Conservation (phyloP, 805 yeast genomes). For the Tetrapisispora iriomotensis region DNA sequence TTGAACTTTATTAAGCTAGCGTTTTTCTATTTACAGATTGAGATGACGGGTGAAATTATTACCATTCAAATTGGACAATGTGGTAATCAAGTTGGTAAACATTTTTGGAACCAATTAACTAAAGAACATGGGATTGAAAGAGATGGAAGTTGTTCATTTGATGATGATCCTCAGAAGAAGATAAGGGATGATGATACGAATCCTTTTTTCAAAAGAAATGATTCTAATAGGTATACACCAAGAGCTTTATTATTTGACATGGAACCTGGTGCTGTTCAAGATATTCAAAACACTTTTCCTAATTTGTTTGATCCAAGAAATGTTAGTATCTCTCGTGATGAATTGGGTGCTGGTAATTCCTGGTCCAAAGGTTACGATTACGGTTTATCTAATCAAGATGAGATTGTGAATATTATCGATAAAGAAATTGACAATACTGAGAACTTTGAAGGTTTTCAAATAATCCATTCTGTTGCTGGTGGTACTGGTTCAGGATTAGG, state of each 20-base stretch:
- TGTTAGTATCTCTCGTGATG: slow-evolving; percentile 66
- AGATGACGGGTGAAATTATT: slow-evolving; percentile 55
- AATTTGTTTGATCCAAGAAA: slow-evolving; percentile 78
- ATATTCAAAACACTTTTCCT: slow-evolving; percentile 42
- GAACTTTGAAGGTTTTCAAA: slow-evolving; percentile 79
- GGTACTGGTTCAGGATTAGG: slow-evolving; percentile 98
- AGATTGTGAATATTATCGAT: slow-evolving; percentile 73
- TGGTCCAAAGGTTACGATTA: slow-evolving; percentile 87
- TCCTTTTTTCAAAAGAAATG: slow-evolving; percentile 71
- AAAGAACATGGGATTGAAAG: slow-evolving; percentile 68
- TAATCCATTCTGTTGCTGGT: slow-evolving; percentile 92
- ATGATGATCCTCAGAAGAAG: slow-evolving; percentile 2
- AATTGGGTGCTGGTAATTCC: slow-evolving; percentile 91
- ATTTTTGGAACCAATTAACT: slow-evolving; percentile 86
- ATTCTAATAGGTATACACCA: slow-evolving; percentile 73
- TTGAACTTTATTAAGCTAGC: no score
- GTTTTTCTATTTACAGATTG: no score
- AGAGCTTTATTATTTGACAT: slow-evolving; percentile 76
- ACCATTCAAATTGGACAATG: slow-evolving; percentile 77
- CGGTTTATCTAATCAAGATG: slow-evolving; percentile 60
- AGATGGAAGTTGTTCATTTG: slow-evolving; percentile 26
- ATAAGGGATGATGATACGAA: slow-evolving; percentile 64
- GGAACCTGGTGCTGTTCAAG: slow-evolving; percentile 80
- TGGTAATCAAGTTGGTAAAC: slow-evolving; percentile 90
- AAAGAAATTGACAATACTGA: slow-evolving; percentile 88